Percentiles rank a stretch among this genome's conserved stretches.
Conservation (phyloP, 768 basidiomycete species). For the Paxillus rubicundulus region DNA sequence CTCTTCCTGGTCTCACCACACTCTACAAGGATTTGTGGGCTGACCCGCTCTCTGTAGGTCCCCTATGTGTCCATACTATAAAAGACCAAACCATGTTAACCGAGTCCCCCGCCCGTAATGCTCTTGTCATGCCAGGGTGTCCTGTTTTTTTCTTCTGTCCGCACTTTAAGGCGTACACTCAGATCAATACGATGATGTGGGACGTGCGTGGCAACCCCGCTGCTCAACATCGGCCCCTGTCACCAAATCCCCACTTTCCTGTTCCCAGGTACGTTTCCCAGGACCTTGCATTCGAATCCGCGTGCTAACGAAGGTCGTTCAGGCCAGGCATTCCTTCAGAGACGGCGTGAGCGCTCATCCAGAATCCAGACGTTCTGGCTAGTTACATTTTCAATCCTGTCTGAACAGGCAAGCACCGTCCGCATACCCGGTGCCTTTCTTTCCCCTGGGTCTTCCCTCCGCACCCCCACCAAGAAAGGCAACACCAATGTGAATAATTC, state of each 20-base stretch:
- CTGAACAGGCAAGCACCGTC: conserved; percentile 15
- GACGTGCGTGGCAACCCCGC: conserved; percentile 20
- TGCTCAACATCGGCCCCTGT: conserved; percentile 9
- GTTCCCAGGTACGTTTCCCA: conserved; percentile 16
- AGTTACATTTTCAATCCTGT: not conserved
- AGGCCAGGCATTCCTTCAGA: conserved; percentile 13
- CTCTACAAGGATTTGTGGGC: conserved; percentile 28
- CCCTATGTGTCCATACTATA: conserved; percentile 20
- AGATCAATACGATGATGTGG: conserved; percentile 32
- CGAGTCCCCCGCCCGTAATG: conserved; percentile 5
- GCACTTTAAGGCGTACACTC: conserved; percentile 33
- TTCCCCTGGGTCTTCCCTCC: conserved; percentile 17
- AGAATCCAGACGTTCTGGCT: not conserved
- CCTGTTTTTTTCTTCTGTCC: conserved; percentile 31
- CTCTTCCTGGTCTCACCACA: conserved; percentile 13
- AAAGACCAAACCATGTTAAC: conserved; percentile 11
- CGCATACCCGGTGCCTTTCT: conserved; percentile 15
- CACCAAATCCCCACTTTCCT: conserved; percentile 16
- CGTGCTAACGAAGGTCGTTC: conserved; percentile 2
- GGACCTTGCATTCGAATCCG: not conserved
- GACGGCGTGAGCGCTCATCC: conserved; percentile 11
- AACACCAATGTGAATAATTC: conserved; percentile 20
- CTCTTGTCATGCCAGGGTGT: conserved; percentile 29
- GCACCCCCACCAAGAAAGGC: conserved; percentile 15
- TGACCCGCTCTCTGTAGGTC: conserved; percentile 19